Conservation (phyloP, 768 basidiomycete genomes). For the Suillus cothurnatus region DNA sequence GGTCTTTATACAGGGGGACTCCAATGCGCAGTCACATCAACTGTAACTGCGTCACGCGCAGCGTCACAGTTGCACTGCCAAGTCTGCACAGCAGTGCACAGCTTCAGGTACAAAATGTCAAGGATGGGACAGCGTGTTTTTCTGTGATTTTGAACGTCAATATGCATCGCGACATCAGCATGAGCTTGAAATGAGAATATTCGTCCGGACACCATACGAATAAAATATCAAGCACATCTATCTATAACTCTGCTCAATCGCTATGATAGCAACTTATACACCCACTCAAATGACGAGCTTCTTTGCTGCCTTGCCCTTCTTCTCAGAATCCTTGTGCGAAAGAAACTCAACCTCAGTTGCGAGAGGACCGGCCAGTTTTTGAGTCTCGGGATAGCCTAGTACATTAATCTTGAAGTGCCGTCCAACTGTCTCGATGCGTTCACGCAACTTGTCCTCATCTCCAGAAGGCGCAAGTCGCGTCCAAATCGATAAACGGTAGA, state of each 20-base stretch:
- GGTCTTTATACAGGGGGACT: slow-evolving; percentile 17
- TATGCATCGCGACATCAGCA: slow-evolving; percentile 24
- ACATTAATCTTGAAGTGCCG: slow-evolving; percentile 91
- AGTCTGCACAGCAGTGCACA: not conserved
- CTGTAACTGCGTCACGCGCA: slow-evolving; percentile 6
- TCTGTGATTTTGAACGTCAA: slow-evolving; percentile 17
- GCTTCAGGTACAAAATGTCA: not conserved
- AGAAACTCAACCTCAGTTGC: slow-evolving; percentile 95
- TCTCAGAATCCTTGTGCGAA: slow-evolving; percentile 94
- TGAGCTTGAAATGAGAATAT: slow-evolving; percentile 22
- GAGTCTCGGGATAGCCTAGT: slow-evolving; percentile 75
- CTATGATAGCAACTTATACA: slow-evolving; percentile 16
- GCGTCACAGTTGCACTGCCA: not conserved
- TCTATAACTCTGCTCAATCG: slow-evolving; percentile 11
- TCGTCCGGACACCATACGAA: slow-evolving; percentile 27
- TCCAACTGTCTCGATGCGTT: slow-evolving; percentile 84
- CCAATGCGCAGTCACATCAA: slow-evolving; percentile 13
- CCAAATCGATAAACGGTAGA: slow-evolving; percentile 98
- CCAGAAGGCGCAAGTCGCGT: slow-evolving; percentile 79
- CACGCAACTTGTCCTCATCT: slow-evolving; percentile 62
- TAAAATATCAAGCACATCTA: slow-evolving; percentile 26
- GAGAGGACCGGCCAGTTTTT: slow-evolving; percentile 80
- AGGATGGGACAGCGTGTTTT: slow-evolving; percentile 8
- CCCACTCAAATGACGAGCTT: slow-evolving; percentile 68
- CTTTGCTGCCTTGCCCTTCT: slow-evolving; percentile 83